Conservation (phyloP, 1,139 yeast species). For the Sugiyamaella grinbergsii region DNA sequence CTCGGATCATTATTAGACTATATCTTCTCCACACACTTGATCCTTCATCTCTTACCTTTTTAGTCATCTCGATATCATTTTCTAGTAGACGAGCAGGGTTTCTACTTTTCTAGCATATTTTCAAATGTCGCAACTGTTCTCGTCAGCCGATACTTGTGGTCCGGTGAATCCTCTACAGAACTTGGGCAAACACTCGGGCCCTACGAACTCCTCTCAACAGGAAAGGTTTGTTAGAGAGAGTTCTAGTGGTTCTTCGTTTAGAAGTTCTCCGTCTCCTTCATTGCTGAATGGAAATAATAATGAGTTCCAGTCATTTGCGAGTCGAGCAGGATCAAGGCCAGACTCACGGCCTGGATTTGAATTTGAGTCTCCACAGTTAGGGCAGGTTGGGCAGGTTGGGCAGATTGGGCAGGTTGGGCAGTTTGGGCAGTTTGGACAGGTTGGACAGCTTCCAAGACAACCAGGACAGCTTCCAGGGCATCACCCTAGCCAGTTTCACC, state of each 20-base stretch:
- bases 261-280: slow-evolving; percentile 15
- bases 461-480: no score
- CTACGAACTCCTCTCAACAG: slow-evolving; percentile 37
- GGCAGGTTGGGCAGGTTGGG: background rate
- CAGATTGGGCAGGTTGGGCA: no score
- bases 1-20: slow-evolving; percentile 9
- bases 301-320: slow-evolving; percentile 20
- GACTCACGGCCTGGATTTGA: background rate
- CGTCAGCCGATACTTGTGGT: slow-evolving; percentile 35
- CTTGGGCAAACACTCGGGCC: slow-evolving; percentile 37
- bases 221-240: slow-evolving; percentile 29
- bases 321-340: background rate
- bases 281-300: slow-evolving; percentile 12
- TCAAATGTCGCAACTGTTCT: slow-evolving; percentile 24
- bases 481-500: no score
- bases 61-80: background rate
- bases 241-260: slow-evolving; percentile 9
- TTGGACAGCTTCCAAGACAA: no score
- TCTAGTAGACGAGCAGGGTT: no score
- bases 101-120: no score
- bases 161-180: slow-evolving; percentile 42
- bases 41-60: slow-evolving; percentile 5
- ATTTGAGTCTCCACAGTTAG: slow-evolving; percentile 5
- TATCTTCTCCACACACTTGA: background rate
- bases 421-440: no score